Base-by-base conservation (phyloP, 495 filamentous ascomycete genomes). In the Barbatosphaeria neglecta region DNA sequence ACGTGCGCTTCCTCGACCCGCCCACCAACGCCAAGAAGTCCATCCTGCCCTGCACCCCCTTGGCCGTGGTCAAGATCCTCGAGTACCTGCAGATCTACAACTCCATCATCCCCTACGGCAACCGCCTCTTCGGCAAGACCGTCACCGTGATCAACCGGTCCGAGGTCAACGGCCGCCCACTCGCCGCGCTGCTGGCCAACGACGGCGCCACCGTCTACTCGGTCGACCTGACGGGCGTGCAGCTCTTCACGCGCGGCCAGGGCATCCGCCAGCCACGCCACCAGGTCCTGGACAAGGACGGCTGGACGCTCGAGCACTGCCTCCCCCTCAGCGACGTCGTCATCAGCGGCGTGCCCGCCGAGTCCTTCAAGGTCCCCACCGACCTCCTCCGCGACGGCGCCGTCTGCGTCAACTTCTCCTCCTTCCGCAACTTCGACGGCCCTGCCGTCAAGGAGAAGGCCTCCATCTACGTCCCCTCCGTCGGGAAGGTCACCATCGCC, bases 371-470 rank as follows among this genome's bases (percentile, higher is more conserved):
- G 70, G 85, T 97, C 33, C 87, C 90, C 7, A 82, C 82, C 4
- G 75, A 83, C 35, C 64, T 93, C 44, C 64, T 98, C 49, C 76
- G 84, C 35, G 86, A 95, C 35, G 92, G 92, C 43, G 88, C 85
- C 35, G 86, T 95, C 17, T 98, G 92, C 68, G 85, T 98, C 64
- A 98, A 98, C 65, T 96, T 98, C 65, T 94, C 88, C 15, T 93
- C 84, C 37, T 88, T 88, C 61, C 89, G 89, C 74, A 98, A 98
- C 67, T 98, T 98, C 63, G 81, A 78, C 45, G 68, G 67, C 4
- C 77, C 80, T 0, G 83, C 83, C 44, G 78, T 98, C 39, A 95
- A 92, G 67, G 84, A 93, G 57, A 90, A 86, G 67, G 92, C 92
- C 2, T 86, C 86, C n/a, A 90, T 98, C 55, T 98, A 93, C 50